Percentiles rank a stretch among this genome's conserved stretches.
phyloP scores from a whole-genome alignment of 2,329 filamentous ascomycete genomes.

The Hypoxylon sp. region DNA sequence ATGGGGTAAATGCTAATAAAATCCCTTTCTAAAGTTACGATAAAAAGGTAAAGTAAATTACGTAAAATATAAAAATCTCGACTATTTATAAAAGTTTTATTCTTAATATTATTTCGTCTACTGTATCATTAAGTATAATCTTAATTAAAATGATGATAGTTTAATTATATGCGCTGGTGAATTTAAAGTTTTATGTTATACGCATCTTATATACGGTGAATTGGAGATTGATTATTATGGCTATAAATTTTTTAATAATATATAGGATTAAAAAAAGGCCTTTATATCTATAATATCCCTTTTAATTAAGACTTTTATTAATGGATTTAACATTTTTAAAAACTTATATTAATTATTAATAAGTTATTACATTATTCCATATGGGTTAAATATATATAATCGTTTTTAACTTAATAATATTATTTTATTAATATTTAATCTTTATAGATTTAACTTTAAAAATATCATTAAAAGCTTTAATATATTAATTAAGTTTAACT shows the following conservation, averaged over 20 bases:
- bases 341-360: slow-evolving; percentile 15
- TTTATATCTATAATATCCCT: neutral
- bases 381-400: neutral
- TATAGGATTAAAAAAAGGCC: neutral
- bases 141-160: neutral
- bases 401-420: slow-evolving; percentile 1
- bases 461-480: slow-evolving; percentile 1
- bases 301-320: neutral
- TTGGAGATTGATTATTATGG: slow-evolving; percentile 2
- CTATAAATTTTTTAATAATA: neutral
- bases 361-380: neutral
- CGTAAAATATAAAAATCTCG: neutral
- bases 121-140: neutral
- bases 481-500: slow-evolving; percentile 2
- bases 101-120: slow-evolving; percentile 3
- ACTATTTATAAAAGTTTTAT: neutral
- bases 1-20: too few species aligned
- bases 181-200: slow-evolving; percentile 4
- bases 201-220: neutral
- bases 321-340: slow-evolving; percentile 4
- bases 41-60: neutral
- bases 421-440: neutral
- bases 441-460: slow-evolving; percentile 6
- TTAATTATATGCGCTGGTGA: neutral
- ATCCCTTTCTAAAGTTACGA: neutral